Conservation (phyloP, 1,284 basidiomycete genomes). For the Pascua sp. region DNA sequence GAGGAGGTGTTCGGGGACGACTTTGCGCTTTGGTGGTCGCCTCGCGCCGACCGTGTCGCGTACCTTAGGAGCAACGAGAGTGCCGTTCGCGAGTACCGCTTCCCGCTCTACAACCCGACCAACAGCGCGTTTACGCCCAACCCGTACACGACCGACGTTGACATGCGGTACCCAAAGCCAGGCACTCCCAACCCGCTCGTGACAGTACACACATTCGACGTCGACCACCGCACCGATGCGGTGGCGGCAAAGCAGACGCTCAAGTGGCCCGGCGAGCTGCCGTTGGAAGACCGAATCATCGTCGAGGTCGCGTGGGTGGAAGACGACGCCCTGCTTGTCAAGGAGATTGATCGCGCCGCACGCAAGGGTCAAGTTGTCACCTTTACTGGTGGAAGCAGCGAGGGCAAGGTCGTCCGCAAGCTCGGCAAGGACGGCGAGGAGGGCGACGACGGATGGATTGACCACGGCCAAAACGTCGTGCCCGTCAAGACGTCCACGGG, state of each 20-base stretch:
- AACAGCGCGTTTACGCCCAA: constrained; percentile 63
- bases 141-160: constrained; percentile 72
- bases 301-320: constrained; percentile 83
- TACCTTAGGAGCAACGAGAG: constrained; percentile 88
- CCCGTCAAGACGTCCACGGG: constrained; percentile 30
- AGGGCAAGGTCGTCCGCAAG: constrained; percentile 65
- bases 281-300: constrained; percentile 65
- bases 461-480: constrained; percentile 53
- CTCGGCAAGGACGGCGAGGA: constrained; percentile 76
- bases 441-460: constrained; percentile 90
- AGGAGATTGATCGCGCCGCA: constrained; percentile 80
- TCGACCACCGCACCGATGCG: constrained; percentile 48
- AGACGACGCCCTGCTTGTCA: constrained; percentile 69
- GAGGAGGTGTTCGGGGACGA: constrained; percentile 78
- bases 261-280: constrained; percentile 62
- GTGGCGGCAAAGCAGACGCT: constrained; percentile 56
- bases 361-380: constrained; percentile 71
- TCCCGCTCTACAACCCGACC: constrained; percentile 86
- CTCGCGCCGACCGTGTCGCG: constrained; percentile 72
- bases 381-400: constrained; percentile 56
- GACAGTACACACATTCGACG: constrained; percentile 75
- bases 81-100: constrained; percentile 75
- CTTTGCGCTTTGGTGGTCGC: constrained; percentile 86
- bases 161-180: constrained; percentile 66
- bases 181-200: constrained; percentile 87